phyloP scores from a whole-genome alignment of 2,329 filamentous ascomycete genomes.

The Pezicula carpinea region DNA sequence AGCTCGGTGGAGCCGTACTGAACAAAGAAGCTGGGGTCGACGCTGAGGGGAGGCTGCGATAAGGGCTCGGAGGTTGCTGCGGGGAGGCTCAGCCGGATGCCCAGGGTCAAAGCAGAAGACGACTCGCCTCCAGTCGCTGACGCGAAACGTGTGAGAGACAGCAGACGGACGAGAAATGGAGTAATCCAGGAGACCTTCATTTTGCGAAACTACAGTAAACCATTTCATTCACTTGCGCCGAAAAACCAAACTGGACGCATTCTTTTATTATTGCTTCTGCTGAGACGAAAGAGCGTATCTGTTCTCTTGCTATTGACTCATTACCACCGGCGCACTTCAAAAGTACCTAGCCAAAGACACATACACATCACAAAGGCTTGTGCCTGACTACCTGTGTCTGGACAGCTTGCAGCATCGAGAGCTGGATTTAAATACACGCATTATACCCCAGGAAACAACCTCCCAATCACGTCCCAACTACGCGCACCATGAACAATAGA shows the following conservation, averaged over 20 bases:
- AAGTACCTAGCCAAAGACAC: neutral
- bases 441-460: neutral
- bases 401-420: neutral
- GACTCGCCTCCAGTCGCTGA: slow-evolving; percentile 15
- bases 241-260: neutral
- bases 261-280: neutral
- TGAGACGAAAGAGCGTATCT: neutral
- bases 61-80: slow-evolving; percentile 10
- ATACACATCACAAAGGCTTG: neutral
- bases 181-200: slow-evolving; percentile 23
- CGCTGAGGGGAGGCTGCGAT: slow-evolving; percentile 27
- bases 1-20: slow-evolving; percentile 25
- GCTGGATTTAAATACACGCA: neutral
- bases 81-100: neutral
- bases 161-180: slow-evolving; percentile 21
- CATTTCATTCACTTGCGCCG: neutral
- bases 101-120: neutral
- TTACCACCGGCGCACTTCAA: neutral
- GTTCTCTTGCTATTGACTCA: neutral
- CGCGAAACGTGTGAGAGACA: slow-evolving; percentile 26
- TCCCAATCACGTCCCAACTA: neutral
- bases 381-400: neutral
- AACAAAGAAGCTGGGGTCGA: slow-evolving; percentile 27
- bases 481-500: slow-evolving; percentile 28
- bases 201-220: slow-evolving; percentile 4